phyloP scores from a whole-genome alignment of 208 protist genomes.

The Leishmania amazonensis region DNA sequence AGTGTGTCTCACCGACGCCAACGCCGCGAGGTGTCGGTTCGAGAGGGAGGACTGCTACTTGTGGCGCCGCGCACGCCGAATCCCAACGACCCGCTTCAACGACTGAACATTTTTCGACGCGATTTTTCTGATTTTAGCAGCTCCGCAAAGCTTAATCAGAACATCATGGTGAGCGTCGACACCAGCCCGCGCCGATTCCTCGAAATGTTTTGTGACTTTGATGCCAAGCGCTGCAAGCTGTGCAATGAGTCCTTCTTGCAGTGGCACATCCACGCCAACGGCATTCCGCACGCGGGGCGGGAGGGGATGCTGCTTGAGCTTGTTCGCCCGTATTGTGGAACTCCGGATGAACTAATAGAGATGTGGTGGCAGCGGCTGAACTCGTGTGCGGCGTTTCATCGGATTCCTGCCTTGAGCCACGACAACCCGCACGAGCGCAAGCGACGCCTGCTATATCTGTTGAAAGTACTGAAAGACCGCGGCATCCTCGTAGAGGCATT shows the following conservation, averaged over 20 bases:
- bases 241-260: slow-evolving; percentile 85
- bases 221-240: slow-evolving; percentile 79
- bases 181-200: slow-evolving; percentile 58
- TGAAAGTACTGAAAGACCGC: slow-evolving; percentile 78
- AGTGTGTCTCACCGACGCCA: not conserved
- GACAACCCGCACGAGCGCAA: slow-evolving; percentile 71
- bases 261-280: slow-evolving; percentile 68
- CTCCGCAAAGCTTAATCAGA: not conserved
- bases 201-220: slow-evolving; percentile 85
- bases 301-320: slow-evolving; percentile 83
- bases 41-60: slow-evolving; percentile 5
- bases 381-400: slow-evolving; percentile 44
- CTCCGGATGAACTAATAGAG: slow-evolving; percentile 72
- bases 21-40: not conserved
- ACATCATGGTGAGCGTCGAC: slow-evolving; percentile 62
- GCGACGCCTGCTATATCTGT: slow-evolving; percentile 74
- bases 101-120: slow-evolving; percentile 61
- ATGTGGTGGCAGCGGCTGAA: slow-evolving; percentile 77
- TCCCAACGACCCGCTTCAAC: slow-evolving; percentile 33
- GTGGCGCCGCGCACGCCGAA: slow-evolving; percentile 17
- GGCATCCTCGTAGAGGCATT: slow-evolving; percentile 73
- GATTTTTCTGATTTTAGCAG: slow-evolving; percentile 51
- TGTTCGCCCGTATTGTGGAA: slow-evolving; percentile 81
- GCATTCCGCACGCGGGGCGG: slow-evolving; percentile 73
- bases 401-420: slow-evolving; percentile 76